Base-by-base conservation (phyloP, 2,329 filamentous ascomycete species). In the Diplodia intermedia region DNA sequence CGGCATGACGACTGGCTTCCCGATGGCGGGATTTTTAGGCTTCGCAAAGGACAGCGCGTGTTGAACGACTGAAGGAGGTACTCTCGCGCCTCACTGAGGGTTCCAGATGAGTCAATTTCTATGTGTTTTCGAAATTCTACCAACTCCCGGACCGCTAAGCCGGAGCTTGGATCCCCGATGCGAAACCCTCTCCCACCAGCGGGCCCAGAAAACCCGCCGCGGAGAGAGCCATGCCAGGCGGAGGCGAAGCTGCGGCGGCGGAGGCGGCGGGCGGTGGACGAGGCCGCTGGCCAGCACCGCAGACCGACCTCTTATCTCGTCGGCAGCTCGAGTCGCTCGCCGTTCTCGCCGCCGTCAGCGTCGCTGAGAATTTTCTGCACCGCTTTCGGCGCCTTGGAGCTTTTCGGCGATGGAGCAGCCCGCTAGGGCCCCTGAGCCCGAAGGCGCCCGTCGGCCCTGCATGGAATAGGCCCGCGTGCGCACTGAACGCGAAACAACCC, bases 51-150 rank as follows among this genome's bases (percentile, higher is more conserved):
- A 47, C 29, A 47, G 54, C 56, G 65, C 65, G 66, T 68, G 56
- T 68, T 68, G 66, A 68, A 68, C 65, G 65, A 49, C 55, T 67
- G 65, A 50, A 50, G 49, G 49, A 43, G 55, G 56, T 60, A 26
- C 33, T 38, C 57, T 62, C 57, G 31, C 40, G n/a, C 26, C 40
- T 20, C 43, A 49, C 36, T 50, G 57, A 26, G 33, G 18, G 56
- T 61, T 61, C 56, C 56, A 61, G 56, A 61, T 61, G 57, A 62
- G 40, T 62, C 57, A 62, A 62, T 49, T 49, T 49, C 43, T 62
- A 63, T 52, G 43, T 63, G 60, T 52, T 52, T 38, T 52, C 47
- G 43, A 36, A 36, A 50, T 63, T 52, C 47, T 62, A 52, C 9
- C 60, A 63, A 63, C 60, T 63, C 29, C 60, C 60, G 60, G 47